Evolutionary conservation across 768 basidiomycete genomes (phyloP).

Genomic region (Flagelloscypha sp.): DNA sequence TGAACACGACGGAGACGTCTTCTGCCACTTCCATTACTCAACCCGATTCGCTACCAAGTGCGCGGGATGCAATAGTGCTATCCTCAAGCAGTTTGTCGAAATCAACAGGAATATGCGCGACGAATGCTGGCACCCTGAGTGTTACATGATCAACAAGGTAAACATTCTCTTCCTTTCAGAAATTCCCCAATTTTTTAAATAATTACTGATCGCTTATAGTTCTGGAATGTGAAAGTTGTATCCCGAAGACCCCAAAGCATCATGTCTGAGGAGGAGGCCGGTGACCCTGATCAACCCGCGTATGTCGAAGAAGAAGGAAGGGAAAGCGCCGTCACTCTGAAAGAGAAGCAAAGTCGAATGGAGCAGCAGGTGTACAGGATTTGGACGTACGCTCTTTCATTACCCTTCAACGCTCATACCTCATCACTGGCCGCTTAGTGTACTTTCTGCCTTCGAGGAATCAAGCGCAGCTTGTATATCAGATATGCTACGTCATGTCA

Average conservation of each 20-base stretch:
- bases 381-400: slow-evolving; percentile 74
- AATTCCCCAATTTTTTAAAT: slow-evolving; percentile 2
- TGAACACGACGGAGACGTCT: slow-evolving; percentile 96
- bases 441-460: slow-evolving; percentile 96
- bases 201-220: slow-evolving; percentile 39
- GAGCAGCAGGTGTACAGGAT: slow-evolving; percentile 97
- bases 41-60: slow-evolving; percentile 98
- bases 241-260: slow-evolving; percentile 63
- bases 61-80: slow-evolving; percentile 93
- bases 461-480: slow-evolving; percentile 99
- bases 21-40: slow-evolving; percentile 98
- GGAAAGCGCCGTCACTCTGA: slow-evolving; percentile 72
- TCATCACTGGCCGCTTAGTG: slow-evolving; percentile 34
- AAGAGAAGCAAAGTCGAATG: slow-evolving; percentile 88
- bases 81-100: slow-evolving; percentile 98
- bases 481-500: slow-evolving; percentile 96
- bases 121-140: slow-evolving; percentile 99
- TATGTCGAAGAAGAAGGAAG: slow-evolving; percentile 72
- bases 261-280: slow-evolving; percentile 44
- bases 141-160: slow-evolving; percentile 99
- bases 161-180: slow-evolving; percentile 12
- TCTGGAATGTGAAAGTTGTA: slow-evolving; percentile 97
- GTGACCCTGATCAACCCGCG: slow-evolving; percentile 40
- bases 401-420: neutral
- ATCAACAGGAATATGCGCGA: slow-evolving; percentile 97